phyloP scores from a whole-genome alignment of 148 eudicot species.

The Amaranthus hypochondriacus region DNA sequence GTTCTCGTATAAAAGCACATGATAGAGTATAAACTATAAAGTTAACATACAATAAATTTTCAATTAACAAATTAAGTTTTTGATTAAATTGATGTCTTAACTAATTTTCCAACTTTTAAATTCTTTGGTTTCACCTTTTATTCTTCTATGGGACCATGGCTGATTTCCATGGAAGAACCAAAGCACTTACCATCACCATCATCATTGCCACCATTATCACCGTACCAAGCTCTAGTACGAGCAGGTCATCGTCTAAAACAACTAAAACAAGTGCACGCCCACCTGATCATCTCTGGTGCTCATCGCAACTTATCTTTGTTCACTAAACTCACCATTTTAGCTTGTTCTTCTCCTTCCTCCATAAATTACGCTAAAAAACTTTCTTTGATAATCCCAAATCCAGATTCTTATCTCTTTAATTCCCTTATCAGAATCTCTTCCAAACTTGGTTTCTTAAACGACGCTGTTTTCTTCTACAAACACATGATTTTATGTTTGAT shows the following conservation, averaged over 20 bases:
- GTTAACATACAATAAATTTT: no score
- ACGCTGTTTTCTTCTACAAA: slow-evolving; percentile 38
- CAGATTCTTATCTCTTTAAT: slow-evolving; percentile 53
- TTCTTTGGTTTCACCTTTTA: neutral
- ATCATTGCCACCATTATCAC: slow-evolving; percentile 4
- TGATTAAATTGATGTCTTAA: no score
- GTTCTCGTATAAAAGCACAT: no score
- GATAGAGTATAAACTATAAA: no score
- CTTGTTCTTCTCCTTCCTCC: slow-evolving; percentile 31
- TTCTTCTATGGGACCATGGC: neutral
- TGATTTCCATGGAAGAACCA: slow-evolving; percentile 12
- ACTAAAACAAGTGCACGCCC: slow-evolving; percentile 53
- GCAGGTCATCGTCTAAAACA: slow-evolving; percentile 45
- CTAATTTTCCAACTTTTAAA: no score
- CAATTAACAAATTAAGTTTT: no score
- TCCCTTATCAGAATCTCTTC: slow-evolving; percentile 50
- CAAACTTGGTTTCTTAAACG: slow-evolving; percentile 24
- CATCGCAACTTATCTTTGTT: slow-evolving; percentile 29
- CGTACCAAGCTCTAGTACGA: slow-evolving; percentile 36
- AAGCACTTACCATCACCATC: neutral
- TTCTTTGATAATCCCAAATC: slow-evolving; percentile 36
- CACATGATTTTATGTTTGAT: slow-evolving; percentile 32
- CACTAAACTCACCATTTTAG: slow-evolving; percentile 46
- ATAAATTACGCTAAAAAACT: slow-evolving; percentile 40
- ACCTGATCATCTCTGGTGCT: slow-evolving; percentile 37